Evolutionary conservation across 2,329 filamentous ascomycete species (phyloP).

Genomic region (Neocucurbitaria cava): DNA sequence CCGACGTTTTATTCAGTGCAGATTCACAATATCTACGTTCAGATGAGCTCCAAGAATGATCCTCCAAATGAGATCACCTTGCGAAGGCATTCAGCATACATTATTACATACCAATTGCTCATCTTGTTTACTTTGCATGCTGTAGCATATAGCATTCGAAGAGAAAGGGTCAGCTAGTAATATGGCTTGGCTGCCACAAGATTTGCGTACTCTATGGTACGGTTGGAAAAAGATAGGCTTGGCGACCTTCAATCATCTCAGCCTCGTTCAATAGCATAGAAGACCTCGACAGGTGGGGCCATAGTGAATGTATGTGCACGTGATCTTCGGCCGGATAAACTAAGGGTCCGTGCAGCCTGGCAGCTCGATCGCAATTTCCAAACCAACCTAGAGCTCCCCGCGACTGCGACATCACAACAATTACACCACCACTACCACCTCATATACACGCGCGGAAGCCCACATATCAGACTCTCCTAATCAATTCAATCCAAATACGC

Average conservation of each 20-base stretch:
- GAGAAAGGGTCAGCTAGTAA: too few relatives aligned
- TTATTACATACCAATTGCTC: too few relatives aligned
- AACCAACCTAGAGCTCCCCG: conserved; percentile 29
- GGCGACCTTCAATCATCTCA: neutral
- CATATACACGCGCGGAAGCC: neutral
- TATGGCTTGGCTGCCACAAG: too few relatives aligned
- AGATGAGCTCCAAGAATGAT: too few relatives aligned
- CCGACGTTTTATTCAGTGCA: too few relatives aligned
- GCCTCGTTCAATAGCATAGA: neutral
- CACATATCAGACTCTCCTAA: neutral
- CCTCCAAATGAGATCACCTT: too few relatives aligned
- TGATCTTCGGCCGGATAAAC: conserved; percentile 19
- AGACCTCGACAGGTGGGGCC: neutral
- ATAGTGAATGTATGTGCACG: conserved; percentile 6
- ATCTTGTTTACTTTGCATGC: too few relatives aligned
- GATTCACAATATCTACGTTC: too few relatives aligned
- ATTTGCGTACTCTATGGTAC: too few relatives aligned
- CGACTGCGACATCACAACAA: conserved; percentile 25
- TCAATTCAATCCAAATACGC: conserved; percentile 4
- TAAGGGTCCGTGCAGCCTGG: conserved; percentile 23
- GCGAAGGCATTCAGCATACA: too few relatives aligned
- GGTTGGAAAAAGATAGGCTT: too few relatives aligned
- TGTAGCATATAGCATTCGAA: too few relatives aligned
- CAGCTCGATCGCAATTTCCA: conserved; percentile 32
- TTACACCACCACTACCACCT: conserved; percentile 8